Evolutionary conservation across 306 rosid genomes (phyloP).

Genomic region (Lablab purpureus): DNA sequence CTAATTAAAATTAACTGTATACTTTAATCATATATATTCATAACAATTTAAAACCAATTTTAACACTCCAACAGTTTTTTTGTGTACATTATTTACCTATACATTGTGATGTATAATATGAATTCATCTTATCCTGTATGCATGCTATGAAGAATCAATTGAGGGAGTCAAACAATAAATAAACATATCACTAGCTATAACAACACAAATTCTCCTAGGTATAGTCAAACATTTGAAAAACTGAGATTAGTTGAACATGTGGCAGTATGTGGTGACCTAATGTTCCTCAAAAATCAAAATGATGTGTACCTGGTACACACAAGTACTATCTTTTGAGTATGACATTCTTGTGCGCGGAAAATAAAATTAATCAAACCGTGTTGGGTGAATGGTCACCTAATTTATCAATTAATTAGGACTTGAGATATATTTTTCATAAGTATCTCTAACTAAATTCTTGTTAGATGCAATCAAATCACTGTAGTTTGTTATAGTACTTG

Average conservation of each 20-base stretch:
- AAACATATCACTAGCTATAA: not conserved
- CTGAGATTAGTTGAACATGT: not conserved
- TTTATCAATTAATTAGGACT: conserved; percentile 24
- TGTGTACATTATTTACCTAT: no score
- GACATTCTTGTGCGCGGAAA: conserved; percentile 30
- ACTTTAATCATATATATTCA: no score
- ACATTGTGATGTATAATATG: no score
- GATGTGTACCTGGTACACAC: conserved; percentile 16
- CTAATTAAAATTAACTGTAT: no score
- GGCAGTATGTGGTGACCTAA: conserved; percentile 9
- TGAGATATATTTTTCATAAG: conserved; percentile 31
- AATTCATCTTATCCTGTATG: not conserved
- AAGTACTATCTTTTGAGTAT: conserved; percentile 42
- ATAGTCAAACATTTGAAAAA: conserved; percentile 23
- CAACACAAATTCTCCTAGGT: not conserved
- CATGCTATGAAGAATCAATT: not conserved
- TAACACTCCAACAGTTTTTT: no score
- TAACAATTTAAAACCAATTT: no score
- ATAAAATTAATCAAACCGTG: not conserved
- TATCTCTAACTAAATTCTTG: conserved; percentile 62
- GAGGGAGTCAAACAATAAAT: not conserved
- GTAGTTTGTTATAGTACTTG: not conserved
- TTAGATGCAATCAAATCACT: conserved; percentile 53
- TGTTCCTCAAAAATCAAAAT: conserved; percentile 21
- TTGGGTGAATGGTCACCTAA: conserved; percentile 57